Conservation (phyloP, 345 rosid genomes). For the Angophora floribunda region DNA sequence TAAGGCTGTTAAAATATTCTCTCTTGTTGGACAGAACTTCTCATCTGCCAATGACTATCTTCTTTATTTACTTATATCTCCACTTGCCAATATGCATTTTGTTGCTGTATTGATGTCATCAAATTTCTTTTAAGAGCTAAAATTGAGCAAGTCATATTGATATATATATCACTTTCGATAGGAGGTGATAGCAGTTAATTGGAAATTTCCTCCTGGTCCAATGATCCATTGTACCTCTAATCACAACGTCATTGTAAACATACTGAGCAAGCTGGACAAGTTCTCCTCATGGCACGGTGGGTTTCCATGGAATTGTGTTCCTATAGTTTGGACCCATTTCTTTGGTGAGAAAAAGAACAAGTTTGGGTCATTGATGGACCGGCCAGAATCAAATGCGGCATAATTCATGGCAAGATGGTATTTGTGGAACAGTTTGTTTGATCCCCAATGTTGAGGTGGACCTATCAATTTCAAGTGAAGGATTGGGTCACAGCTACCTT, state of each 20-base stretch:
- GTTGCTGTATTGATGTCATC: not conserved
- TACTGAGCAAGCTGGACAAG: not conserved
- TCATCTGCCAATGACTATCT: not conserved
- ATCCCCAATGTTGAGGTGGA: not conserved
- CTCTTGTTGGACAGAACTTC: no score
- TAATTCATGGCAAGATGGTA: not conserved
- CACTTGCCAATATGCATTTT: not conserved
- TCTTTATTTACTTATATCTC: not conserved
- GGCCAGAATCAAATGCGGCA: not conserved
- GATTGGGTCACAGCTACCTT: not conserved
- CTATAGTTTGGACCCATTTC: not conserved
- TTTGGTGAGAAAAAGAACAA: not conserved
- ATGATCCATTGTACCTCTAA: not conserved
- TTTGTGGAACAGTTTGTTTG: not conserved
- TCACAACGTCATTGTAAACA: not conserved
- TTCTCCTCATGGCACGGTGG: not conserved
- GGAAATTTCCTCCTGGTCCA: not conserved
- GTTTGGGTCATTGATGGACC: not conserved
- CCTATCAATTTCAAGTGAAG: not conserved
- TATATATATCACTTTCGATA: not conserved
- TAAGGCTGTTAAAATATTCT: no score
- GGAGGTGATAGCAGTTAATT: not conserved
- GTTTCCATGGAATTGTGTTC: not conserved
- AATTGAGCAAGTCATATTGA: not conserved
- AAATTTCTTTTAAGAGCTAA: not conserved